A percentile compares a stretch with the other conserved stretches of the same genome.
These are phyloP conservation scores for Coemansia sp. DNA, from an alignment of 192 early-diverging fungal genomes.

Conservation along the genomic window DNA sequence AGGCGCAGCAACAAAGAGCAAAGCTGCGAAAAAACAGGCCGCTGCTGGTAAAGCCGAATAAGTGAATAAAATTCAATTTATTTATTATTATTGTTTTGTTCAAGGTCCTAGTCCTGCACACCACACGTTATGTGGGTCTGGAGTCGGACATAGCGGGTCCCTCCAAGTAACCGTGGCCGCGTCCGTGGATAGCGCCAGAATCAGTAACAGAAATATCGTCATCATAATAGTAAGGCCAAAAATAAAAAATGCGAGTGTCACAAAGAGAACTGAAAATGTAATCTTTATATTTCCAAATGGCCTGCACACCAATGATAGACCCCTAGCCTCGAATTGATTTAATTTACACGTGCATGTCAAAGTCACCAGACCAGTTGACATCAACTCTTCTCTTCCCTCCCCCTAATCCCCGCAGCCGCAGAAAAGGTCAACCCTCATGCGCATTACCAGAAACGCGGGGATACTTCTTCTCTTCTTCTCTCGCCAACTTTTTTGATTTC, in stretches of 20 bases:
- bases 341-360: background rate
- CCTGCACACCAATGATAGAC: too few species aligned
- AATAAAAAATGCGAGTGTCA: background rate
- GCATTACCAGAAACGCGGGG: background rate
- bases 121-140: conserved; percentile 28
- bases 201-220: background rate
- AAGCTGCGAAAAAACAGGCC: background rate
- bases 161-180: background rate
- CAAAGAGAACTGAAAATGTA: too few species aligned
- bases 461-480: background rate
- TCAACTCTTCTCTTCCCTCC: background rate
- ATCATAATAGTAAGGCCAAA: background rate
- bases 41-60: background rate
- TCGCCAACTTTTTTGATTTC: background rate
- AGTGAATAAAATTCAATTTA: background rate
- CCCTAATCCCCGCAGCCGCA: background rate
- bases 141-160: conserved; percentile 45
- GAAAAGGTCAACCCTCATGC: background rate
- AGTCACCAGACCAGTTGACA: background rate
- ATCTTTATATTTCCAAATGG: too few species aligned
- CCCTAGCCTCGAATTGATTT: too few species aligned
- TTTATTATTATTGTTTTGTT: background rate
- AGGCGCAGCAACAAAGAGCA: conserved; percentile 15
- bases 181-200: background rate
- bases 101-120: conserved; percentile 28